phyloP scores from a whole-genome alignment of 148 eudicot species.

The Gaultheria prostrata region DNA sequence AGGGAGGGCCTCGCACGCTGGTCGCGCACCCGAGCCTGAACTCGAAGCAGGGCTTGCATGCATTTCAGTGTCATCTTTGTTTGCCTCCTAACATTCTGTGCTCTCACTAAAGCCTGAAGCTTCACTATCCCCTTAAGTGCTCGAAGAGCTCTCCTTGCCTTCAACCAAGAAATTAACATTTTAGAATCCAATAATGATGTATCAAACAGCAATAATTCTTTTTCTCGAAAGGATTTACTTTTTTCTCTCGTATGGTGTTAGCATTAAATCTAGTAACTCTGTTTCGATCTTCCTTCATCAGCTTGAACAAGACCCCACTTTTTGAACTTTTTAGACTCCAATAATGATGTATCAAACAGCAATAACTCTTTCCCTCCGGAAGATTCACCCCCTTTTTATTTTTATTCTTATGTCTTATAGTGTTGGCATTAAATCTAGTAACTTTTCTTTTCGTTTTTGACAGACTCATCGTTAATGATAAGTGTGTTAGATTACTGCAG shows the following conservation, averaged over 20 bases:
- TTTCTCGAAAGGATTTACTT: not conserved
- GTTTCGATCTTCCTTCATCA: too few relatives aligned
- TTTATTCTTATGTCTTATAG: not conserved
- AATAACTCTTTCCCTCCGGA: too few relatives aligned
- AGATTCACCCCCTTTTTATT: not conserved
- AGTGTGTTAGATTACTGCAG: not conserved
- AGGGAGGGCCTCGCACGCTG: slow-evolving; percentile 53
- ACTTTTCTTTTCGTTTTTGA: not conserved
- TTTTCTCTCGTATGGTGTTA: too few relatives aligned
- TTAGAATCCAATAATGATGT: not conserved
- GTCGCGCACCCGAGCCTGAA: slow-evolving; percentile 55
- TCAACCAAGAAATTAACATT: not conserved
- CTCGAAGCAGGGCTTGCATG: slow-evolving; percentile 74
- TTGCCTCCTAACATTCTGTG: slow-evolving; percentile 71
- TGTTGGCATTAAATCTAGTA: not conserved
- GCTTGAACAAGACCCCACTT: too few relatives aligned
- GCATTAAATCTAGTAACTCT: too few relatives aligned
- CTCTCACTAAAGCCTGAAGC: slow-evolving; percentile 91
- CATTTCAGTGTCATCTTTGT: slow-evolving; percentile 65
- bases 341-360: too few relatives aligned
- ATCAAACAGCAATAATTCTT: not conserved
- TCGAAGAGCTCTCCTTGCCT: slow-evolving; percentile 84
- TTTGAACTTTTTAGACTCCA: too few relatives aligned
- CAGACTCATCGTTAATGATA: not conserved
- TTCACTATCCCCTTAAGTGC: slow-evolving; percentile 84